These are phyloP conservation scores for Cryptosporidium muris DNA, from an alignment of 169 alveolate species.

Conservation along the genomic window DNA sequence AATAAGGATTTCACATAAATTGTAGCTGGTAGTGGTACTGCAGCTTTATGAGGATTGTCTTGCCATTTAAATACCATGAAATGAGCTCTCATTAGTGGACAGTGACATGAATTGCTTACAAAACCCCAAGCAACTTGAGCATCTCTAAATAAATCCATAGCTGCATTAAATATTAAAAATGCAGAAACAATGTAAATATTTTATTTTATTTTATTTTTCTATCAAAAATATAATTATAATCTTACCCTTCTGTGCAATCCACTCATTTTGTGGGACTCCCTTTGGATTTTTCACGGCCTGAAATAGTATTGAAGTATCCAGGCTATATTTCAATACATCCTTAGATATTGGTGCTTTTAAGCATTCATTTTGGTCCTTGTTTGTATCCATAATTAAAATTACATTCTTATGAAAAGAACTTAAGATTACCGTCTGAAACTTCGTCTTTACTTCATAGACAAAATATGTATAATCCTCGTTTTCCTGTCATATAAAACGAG, in stretches of 20 bases:
- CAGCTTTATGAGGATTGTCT: conserved; percentile 68
- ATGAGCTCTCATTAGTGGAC: conserved; percentile 71
- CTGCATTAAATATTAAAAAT: not conserved
- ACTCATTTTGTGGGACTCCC: conserved; percentile 31
- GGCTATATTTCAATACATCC: conserved; percentile 10
- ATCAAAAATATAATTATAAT: not conserved
- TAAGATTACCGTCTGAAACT: too few species aligned
- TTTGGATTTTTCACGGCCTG: conserved; percentile 44
- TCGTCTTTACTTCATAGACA: too few species aligned
- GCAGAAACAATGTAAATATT: not conserved
- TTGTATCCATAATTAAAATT: not conserved
- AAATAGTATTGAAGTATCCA: conserved; percentile 47
- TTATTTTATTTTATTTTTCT: not conserved
- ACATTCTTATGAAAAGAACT: too few species aligned
- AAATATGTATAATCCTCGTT: too few species aligned
- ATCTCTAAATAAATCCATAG: conserved; percentile 61
- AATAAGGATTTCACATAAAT: conserved; percentile 56
- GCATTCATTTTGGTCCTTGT: not conserved
- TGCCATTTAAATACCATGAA: conserved; percentile 71
- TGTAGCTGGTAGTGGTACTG: conserved; percentile 66
- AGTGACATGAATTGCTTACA: conserved; percentile 59
- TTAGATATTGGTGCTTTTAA: conserved; percentile 60
- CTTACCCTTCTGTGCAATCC: conserved; percentile 68
- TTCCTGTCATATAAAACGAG: too few species aligned
- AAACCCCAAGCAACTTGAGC: conserved; percentile 72